Evolutionary conservation across 139 green algal genomes (phyloP).

Genomic region (Yamagishiella unicocca): DNA sequence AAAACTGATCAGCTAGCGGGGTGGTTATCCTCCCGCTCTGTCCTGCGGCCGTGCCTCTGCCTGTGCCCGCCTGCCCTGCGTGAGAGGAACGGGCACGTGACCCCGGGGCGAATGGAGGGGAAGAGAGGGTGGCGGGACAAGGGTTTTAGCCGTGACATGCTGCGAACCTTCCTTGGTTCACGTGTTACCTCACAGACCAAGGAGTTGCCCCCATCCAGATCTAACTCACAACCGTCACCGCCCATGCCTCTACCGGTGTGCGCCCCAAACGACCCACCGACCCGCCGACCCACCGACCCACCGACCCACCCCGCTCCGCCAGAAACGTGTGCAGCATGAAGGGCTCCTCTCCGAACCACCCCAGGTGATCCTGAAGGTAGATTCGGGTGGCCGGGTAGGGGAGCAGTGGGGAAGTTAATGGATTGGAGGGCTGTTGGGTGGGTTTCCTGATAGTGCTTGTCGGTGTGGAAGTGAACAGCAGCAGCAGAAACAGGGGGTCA

Average conservation of each 20-base stretch:
- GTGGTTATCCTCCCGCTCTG: background rate
- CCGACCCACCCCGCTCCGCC: background rate
- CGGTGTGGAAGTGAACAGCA: no score
- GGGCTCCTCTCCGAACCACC: constrained; percentile 66
- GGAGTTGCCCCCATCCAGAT: background rate
- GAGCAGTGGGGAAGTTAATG: background rate
- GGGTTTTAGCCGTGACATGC: background rate
- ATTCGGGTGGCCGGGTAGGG: no score
- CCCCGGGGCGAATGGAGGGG: no score
- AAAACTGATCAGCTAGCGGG: background rate
- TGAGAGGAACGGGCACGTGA: no score
- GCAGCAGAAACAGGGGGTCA: background rate
- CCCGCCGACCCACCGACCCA: no score
- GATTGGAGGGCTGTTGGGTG: background rate
- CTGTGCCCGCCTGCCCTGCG: background rate
- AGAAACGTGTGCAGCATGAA: constrained; percentile 31
- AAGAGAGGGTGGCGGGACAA: no score
- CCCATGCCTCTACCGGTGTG: background rate
- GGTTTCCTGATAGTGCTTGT: no score
- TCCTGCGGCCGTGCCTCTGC: background rate
- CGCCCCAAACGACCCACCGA: no score
- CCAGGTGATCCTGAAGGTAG: constrained; percentile 61
- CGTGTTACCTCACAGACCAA: background rate
- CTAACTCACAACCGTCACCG: background rate
- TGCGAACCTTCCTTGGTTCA: background rate